phyloP scores from a whole-genome alignment of 306 rosid species.

The Corylus americana region DNA sequence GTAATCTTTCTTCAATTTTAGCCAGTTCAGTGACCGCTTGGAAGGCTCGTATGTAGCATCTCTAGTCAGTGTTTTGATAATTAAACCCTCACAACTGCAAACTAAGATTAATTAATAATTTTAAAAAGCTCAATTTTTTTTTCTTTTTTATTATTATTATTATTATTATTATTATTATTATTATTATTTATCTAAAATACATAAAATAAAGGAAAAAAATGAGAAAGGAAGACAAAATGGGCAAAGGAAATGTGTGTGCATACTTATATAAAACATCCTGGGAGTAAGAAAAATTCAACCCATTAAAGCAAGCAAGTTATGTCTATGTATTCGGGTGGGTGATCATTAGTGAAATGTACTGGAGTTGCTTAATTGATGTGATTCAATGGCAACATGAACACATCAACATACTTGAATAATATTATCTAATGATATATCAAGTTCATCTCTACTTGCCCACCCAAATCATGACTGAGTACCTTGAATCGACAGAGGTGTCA shows the following conservation, averaged over 20 bases:
- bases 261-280: not conserved
- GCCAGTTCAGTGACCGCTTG: conserved; percentile 86
- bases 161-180: too few species aligned
- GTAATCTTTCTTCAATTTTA: conserved; percentile 95
- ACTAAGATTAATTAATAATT: conserved; percentile 30
- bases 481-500: conserved; percentile 62
- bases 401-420: not conserved
- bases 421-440: conserved; percentile 8
- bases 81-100: conserved; percentile 87
- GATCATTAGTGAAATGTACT: conserved; percentile 7
- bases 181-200: too few species aligned
- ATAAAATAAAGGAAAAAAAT: not conserved
- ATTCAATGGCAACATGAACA: not conserved
- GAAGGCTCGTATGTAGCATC: conserved; percentile 97
- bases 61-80: conserved; percentile 73
- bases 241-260: not conserved
- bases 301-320: conserved; percentile 9
- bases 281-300: conserved; percentile 8
- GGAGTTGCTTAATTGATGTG: not conserved
- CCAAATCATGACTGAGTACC: conserved; percentile 48
- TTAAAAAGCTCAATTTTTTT: conserved; percentile 1
- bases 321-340: not conserved
- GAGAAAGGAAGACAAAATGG: not conserved
- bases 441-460: conserved; percentile 19
- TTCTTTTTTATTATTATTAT: not conserved